phyloP scores from a whole-genome alignment of 768 basidiomycete genomes.

The Panellus pusillus region DNA sequence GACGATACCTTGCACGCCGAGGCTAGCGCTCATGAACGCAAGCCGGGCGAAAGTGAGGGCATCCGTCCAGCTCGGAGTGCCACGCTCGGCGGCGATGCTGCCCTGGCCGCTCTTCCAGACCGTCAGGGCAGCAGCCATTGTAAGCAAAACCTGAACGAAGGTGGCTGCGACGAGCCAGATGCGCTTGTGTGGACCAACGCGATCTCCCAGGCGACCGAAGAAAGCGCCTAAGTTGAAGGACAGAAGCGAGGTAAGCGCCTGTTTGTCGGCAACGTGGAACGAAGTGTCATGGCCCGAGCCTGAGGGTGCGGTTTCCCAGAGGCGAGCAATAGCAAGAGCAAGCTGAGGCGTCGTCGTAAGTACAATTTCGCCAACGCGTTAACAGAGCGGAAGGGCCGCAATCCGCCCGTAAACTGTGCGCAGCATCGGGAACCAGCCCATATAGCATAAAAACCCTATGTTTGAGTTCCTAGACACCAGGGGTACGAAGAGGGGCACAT shows the following conservation, averaged over 20 bases:
- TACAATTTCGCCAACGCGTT: neutral
- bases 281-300: slow-evolving; percentile 46
- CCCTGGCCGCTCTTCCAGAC: slow-evolving; percentile 69
- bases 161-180: slow-evolving; percentile 74
- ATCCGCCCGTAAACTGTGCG: too few relatives aligned
- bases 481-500: too few relatives aligned
- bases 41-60: slow-evolving; percentile 66
- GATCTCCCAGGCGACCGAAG: slow-evolving; percentile 82
- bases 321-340: slow-evolving; percentile 75
- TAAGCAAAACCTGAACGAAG: slow-evolving; percentile 72
- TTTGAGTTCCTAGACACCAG: too few relatives aligned
- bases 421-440: too few relatives aligned
- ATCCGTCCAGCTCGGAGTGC: slow-evolving; percentile 70
- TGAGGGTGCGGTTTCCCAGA: slow-evolving; percentile 54
- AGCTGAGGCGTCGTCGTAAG: slow-evolving; percentile 43
- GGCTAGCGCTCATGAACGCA: slow-evolving; percentile 76
- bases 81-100: slow-evolving; percentile 54
- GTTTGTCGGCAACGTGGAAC: slow-evolving; percentile 82
- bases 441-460: too few relatives aligned
- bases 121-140: slow-evolving; percentile 68
- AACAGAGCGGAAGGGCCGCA: neutral
- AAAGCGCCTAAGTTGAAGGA: slow-evolving; percentile 78
- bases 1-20: slow-evolving; percentile 86
- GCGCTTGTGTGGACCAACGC: slow-evolving; percentile 70
- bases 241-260: slow-evolving; percentile 78